Evolutionary conservation across 371 early-diverging fungal species (phyloP), one percentile per base, ranked within the genome.

Genomic region (Mucor velutinosus): DNA sequence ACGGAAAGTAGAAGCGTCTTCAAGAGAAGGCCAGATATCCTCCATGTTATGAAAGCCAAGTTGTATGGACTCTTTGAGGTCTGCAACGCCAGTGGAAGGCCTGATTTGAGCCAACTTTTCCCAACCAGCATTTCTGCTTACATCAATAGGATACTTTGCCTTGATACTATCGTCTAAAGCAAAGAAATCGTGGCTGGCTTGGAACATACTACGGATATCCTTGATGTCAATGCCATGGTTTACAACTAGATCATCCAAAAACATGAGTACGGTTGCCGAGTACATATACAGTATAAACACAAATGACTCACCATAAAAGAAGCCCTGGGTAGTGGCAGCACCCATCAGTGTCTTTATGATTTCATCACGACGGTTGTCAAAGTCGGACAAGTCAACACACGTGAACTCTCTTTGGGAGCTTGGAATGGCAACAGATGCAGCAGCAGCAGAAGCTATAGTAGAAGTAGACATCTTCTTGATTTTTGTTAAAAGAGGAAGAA

Each of bases 21-120:
- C 58, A 10, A 69, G 35, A 33, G 70, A 43, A 3, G 77, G 77
- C 77, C 77, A 77, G 12, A 77, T 35, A 43, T 72, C 77, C 27
- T 72, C 69, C 55, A 75, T 75, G 14, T 70, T 60, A 45, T 77
- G 77, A 23, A 75, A 77, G 11, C 73, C 70, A 33, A 77, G 55
- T 21, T 77, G 77, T 30, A 72, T 70, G 8, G 77, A 77, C 58
- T 77, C 77, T 59, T 77, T 77, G 17, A 77, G 61, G 47, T 77
- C 77, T 14, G 75, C 73, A 29, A 77, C 72, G 41, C 77, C 77
- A 12, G 77, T 77, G 2, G 72, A 72, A 15, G 77, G 77, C 6
- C 77, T 69, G 29, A 77, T 70, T 64, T 77, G 77, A 21, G 73
- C 71, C 11, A 77, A 49, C 35, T 75, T 75, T 25, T 77, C 77